Conservation (phyloP, 1,139 yeast species). For the Sugiyamaella neomexicana region DNA sequence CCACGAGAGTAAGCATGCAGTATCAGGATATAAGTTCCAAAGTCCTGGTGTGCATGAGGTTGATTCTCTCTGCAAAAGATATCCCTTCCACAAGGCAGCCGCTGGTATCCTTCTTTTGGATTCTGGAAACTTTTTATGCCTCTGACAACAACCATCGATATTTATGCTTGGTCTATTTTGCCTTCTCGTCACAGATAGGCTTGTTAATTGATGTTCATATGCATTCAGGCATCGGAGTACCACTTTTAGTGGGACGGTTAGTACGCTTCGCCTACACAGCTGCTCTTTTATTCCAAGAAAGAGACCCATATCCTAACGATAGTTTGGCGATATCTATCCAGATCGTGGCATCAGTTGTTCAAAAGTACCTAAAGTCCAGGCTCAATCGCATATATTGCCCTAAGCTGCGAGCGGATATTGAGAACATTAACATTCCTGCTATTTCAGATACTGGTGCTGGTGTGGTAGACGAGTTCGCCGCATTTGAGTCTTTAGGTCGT, state of each 20-base stretch:
- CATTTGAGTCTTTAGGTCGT: conserved; percentile 9
- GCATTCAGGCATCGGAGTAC: conserved; percentile 5
- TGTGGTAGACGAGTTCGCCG: conserved; percentile 2
- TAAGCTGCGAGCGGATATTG: conserved; percentile 1
- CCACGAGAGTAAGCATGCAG: too few species aligned
- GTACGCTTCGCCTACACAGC: not conserved
- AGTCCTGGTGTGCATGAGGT: not conserved
- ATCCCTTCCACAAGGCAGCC: conserved; percentile 11
- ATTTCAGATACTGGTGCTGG: not conserved
- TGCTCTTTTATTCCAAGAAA: not conserved
- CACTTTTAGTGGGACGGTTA: not conserved
- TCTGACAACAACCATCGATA: not conserved
- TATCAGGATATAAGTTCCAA: not conserved
- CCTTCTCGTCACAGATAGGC: not conserved
- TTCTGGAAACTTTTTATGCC: not conserved
- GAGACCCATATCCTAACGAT: not conserved
- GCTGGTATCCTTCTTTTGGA: conserved; percentile 2
- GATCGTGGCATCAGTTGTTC: not conserved
- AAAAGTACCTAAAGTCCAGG: not conserved
- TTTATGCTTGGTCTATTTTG: conserved; percentile 5
- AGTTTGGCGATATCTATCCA: not conserved
- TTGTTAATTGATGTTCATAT: conserved; percentile 6
- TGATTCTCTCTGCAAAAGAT: conserved; percentile 7
- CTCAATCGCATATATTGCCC: not conserved
- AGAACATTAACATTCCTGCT: not conserved